phyloP scores from a whole-genome alignment of 2,329 filamentous ascomycete species.

The Claviceps quebecensis region DNA sequence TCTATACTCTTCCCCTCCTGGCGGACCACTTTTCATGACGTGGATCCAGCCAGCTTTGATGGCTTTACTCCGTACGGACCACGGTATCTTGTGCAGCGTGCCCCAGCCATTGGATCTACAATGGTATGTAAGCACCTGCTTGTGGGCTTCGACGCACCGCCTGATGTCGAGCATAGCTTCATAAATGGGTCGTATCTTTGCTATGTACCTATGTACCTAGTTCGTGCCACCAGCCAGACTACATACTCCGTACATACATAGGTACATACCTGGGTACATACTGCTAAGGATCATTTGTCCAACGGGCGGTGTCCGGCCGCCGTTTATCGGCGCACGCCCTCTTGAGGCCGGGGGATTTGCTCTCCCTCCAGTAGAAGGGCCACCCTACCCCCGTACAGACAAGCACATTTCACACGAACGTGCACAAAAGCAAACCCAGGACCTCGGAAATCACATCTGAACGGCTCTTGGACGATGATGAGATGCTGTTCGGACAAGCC shows the following conservation, averaged over 20 bases:
- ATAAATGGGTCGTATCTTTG: background rate
- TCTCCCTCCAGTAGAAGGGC: background rate
- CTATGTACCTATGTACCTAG: background rate
- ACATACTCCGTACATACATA: background rate
- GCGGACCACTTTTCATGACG: background rate
- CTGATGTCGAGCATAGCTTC: background rate
- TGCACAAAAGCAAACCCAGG: slow-evolving; percentile 4
- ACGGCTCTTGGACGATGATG: slow-evolving; percentile 5
- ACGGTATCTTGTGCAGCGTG: too few species aligned
- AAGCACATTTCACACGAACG: background rate
- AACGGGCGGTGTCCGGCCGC: background rate
- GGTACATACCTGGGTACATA: background rate
- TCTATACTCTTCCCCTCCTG: background rate
- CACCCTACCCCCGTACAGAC: background rate
- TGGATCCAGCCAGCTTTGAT: background rate
- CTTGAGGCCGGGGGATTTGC: background rate
- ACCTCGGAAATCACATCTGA: slow-evolving; percentile 7
- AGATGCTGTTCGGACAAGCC: background rate
- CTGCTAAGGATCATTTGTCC: background rate
- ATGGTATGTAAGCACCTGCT: background rate
- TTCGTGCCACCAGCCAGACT: background rate
- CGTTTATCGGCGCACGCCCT: slow-evolving; percentile 1
- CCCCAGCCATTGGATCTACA: background rate
- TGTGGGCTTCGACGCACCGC: background rate
- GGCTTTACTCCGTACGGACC: too few species aligned